Percentiles rank a stretch among this genome's conserved stretches.
These are phyloP conservation scores for Diaporthe amygdali DNA, from an alignment of 2,329 filamentous ascomycete genomes.

Conservation along the genomic window DNA sequence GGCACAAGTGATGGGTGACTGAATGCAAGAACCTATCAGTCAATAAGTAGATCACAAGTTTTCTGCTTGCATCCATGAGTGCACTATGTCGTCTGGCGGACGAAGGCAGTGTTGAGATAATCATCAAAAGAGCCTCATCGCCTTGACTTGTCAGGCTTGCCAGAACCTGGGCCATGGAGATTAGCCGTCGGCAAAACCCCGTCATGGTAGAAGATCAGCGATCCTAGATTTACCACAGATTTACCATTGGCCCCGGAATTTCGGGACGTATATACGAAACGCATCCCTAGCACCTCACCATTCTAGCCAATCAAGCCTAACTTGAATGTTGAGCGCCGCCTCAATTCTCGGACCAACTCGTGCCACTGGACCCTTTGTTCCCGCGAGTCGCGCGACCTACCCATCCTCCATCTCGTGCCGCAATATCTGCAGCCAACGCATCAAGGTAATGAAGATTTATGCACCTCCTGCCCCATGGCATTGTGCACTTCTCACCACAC, in stretches of 20 bases:
- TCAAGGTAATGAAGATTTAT: not conserved
- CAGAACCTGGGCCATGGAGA: no score
- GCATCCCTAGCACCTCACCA: not conserved
- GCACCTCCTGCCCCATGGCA: not conserved
- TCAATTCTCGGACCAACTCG: conserved; percentile 11
- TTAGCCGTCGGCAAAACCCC: no score
- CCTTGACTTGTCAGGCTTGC: no score
- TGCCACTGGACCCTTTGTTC: not conserved
- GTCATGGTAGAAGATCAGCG: no score
- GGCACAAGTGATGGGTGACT: no score
- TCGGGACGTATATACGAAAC: conserved; percentile 5
- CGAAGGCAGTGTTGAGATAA: no score
- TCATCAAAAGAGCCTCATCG: no score
- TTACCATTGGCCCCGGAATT: conserved; percentile 16
- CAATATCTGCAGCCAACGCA: not conserved
- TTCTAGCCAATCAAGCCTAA: not conserved
- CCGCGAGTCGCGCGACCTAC: conserved; percentile 1
- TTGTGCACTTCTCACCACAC: not conserved
- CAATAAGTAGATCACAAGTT: no score
- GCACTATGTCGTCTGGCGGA: no score
- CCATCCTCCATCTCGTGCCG: not conserved
- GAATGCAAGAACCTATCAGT: no score
- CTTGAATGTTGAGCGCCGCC: not conserved
- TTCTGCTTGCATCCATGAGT: no score
- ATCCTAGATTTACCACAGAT: conserved; percentile 1